Evolutionary conservation across 306 rosid genomes (phyloP).

Genomic region (Crataegus laevigata): DNA sequence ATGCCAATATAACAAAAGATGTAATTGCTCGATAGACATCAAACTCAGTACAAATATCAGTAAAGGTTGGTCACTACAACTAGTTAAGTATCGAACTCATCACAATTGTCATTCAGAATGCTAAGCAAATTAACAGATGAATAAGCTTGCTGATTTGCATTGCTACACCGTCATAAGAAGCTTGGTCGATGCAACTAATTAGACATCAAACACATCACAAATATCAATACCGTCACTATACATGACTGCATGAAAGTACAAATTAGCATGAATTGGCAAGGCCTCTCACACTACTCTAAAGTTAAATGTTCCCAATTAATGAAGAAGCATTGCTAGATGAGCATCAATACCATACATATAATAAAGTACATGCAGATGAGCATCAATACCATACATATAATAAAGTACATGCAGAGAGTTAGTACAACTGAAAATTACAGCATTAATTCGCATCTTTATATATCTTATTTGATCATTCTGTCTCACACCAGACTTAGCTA

Average conservation of each 20-base stretch:
- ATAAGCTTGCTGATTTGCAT: neutral
- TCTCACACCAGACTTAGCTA: neutral
- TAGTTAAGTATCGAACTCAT: too few relatives aligned
- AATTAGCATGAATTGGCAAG: neutral
- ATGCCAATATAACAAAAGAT: neutral
- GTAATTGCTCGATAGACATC: neutral
- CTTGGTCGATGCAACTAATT: too few relatives aligned
- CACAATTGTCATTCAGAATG: neutral
- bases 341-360: neutral
- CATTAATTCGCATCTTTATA: neutral
- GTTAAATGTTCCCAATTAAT: neutral
- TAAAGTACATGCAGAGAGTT: neutral
- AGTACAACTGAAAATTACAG: neutral
- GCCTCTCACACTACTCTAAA: neutral
- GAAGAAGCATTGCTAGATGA: neutral
- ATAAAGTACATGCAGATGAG: neutral
- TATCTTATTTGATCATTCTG: neutral
- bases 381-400: neutral
- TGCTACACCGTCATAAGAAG: too few relatives aligned
- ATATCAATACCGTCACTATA: too few relatives aligned
- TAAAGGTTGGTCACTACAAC: too few relatives aligned
- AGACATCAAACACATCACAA: neutral
- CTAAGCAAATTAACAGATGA: too few relatives aligned
- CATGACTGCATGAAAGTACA: too few relatives aligned
- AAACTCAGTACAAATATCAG: too few relatives aligned